These are phyloP conservation scores for Lasiodiplodia hormozganensis DNA, from an alignment of 2,329 filamentous ascomycete genomes.

Conservation along the genomic window DNA sequence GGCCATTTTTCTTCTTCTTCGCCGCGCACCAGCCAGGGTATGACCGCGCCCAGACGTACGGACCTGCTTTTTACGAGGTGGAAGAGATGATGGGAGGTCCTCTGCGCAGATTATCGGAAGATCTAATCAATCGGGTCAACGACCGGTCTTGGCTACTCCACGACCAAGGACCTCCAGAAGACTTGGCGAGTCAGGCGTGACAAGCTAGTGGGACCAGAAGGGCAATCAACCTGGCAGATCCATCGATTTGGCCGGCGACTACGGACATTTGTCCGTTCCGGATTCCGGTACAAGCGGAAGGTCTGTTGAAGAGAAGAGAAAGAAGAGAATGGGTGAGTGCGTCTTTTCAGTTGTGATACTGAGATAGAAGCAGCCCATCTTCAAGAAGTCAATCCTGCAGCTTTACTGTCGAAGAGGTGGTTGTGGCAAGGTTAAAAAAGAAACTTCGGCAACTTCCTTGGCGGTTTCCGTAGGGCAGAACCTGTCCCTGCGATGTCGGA, in stretches of 20 bases:
- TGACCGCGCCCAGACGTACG: constrained; percentile 13
- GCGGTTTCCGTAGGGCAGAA: constrained; percentile 5
- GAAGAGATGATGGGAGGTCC: not conserved
- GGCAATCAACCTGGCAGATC: constrained; percentile 1
- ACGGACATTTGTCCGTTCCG: constrained; percentile 19
- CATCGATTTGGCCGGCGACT: not conserved
- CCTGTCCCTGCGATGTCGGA: constrained; percentile 1
- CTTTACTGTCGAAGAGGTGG: not conserved
- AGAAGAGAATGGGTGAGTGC: too few relatives aligned
- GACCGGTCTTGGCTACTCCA: not conserved
- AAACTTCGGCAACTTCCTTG: not conserved
- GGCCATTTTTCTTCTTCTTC: not conserved
- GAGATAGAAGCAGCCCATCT: not conserved
- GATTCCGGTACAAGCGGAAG: not conserved
- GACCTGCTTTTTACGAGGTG: constrained; percentile 12
- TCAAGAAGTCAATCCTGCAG: not conserved
- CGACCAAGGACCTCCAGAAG: constrained; percentile 1
- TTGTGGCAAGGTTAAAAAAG: not conserved
- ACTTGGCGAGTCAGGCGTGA: constrained; percentile 20
- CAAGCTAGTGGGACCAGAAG: constrained; percentile 2
- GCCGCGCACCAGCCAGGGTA: not conserved
- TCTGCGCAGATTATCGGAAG: constrained; percentile 9
- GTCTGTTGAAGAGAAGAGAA: not conserved
- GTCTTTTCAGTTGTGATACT: too few relatives aligned
- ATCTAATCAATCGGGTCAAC: constrained; percentile 15